These are phyloP conservation scores for Rhizoclosmatium globosum DNA, from an alignment of 192 early-diverging fungal genomes.

Conservation along the genomic window DNA sequence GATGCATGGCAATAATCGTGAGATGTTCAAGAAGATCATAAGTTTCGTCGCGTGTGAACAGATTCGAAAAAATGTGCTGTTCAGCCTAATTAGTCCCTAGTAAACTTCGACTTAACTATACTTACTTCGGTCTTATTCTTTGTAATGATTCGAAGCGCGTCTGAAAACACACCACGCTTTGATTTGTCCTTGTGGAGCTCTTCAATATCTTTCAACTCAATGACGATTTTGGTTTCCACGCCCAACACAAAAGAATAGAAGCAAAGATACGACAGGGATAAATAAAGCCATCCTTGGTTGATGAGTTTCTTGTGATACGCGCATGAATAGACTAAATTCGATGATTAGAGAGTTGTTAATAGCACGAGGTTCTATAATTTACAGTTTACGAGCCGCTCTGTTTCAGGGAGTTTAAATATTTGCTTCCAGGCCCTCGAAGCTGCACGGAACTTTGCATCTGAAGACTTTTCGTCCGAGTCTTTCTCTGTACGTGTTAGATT, in stretches of 20 bases:
- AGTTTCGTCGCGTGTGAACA: conserved; percentile 97
- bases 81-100: background rate
- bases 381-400: conserved; percentile 93
- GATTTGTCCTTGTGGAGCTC: conserved; percentile 87
- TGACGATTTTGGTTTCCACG: conserved; percentile 88
- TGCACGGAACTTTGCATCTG: conserved; percentile 86
- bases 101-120: conserved; percentile 15
- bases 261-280: conserved; percentile 90
- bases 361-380: conserved; percentile 17
- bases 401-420: conserved; percentile 80
- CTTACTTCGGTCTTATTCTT: conserved; percentile 81
- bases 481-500: conserved; percentile 57
- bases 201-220: conserved; percentile 93
- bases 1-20: conserved; percentile 85
- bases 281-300: conserved; percentile 98
- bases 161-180: conserved; percentile 89
- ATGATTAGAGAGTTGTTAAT: background rate
- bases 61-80: conserved; percentile 89
- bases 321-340: conserved; percentile 82
- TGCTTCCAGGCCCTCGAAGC: conserved; percentile 90
- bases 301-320: conserved; percentile 82
- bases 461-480: conserved; percentile 79
- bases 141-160: conserved; percentile 85
- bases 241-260: conserved; percentile 97
- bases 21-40: conserved; percentile 95